Percentiles rank a stretch among this genome's conserved stretches.
phyloP scores from a whole-genome alignment of 345 rosid genomes.

The Lepidium africanum region DNA sequence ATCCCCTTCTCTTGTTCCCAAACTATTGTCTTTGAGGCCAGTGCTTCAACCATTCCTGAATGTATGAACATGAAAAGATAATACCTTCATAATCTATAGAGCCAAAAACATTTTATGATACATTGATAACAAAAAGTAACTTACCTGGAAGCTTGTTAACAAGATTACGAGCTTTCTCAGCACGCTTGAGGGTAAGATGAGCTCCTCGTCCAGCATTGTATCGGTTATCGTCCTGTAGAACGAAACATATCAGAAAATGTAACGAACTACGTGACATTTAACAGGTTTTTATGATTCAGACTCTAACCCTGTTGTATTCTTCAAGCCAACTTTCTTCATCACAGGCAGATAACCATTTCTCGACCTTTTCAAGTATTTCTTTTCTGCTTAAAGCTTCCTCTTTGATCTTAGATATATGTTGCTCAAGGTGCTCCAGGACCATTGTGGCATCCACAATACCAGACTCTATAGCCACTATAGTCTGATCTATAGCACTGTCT shows the following conservation, averaged over 20 bases:
- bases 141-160: conserved; percentile 92
- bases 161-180: conserved; percentile 94
- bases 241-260: background rate
- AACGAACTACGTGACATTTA: background rate
- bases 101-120: background rate
- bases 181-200: conserved; percentile 93
- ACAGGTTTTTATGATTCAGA: background rate
- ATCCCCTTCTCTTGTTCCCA: conserved; percentile 89
- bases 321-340: conserved; percentile 99
- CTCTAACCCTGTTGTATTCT: conserved; percentile 82
- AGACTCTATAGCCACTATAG: conserved; percentile 69
- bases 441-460: conserved; percentile 67
- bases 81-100: background rate
- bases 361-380: conserved; percentile 89
- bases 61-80: background rate
- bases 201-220: conserved; percentile 98
- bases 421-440: conserved; percentile 75
- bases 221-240: conserved; percentile 80
- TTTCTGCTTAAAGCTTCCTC: conserved; percentile 91
- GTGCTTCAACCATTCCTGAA: conserved; percentile 81
- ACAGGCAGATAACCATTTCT: conserved; percentile 91
- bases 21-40: conserved; percentile 69
- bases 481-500: conserved; percentile 55
- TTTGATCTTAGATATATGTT: conserved; percentile 69
- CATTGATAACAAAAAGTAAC: background rate